Base-by-base conservation (phyloP, 331 rosid genomes). In the Telfairia occidentalis region DNA sequence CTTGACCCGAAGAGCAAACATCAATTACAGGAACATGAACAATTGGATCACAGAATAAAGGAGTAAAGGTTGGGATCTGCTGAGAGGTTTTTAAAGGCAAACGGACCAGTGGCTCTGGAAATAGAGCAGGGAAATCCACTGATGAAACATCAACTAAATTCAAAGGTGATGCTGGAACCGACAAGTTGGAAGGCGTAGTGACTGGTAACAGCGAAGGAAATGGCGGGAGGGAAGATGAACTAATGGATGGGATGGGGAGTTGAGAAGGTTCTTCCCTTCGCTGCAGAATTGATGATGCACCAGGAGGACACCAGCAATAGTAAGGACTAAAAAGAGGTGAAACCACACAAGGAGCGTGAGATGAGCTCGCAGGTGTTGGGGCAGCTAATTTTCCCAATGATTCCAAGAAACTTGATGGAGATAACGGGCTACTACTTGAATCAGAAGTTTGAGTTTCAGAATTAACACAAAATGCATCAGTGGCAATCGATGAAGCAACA, bases 291-390 rank as follows among this genome's bases (percentile, higher is more conserved):
- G 93, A 79, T 5, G 93, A 81, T 50, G 82, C 72, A 16, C 90
- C 86, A 0, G 97, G 87, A 58, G 99, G 97, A 59, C 97, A 96
- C 96, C 96, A 96, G 77, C 99, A 92, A 82, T 96, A 92, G 81
- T 89, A 84, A n/a, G 97, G 97, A 46, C 96, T 82, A 70, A 95
- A 86, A 42, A 90, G 86, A 46, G 99, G 87, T 21, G 92, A 72
- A 45, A 75, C 91, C 52, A 81, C 42, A 34, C 83, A 82, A 46
- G 91, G 80, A 74, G 79, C 66, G 55, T 85, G 85, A 61, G 84
- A 87, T 55, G 82, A 60, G 76, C 83, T 83, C 55, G 78, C 58
- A 64, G 84, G 57, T 13, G 85, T 79, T 76, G 92, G 83, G 29
- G 30, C 82, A 69, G 84, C 48, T 75, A 82, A 81, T 52, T 82